These are phyloP conservation scores for Mucor racemosus DNA, from an alignment of 371 early-diverging fungal genomes.

Conservation along the genomic window DNA sequence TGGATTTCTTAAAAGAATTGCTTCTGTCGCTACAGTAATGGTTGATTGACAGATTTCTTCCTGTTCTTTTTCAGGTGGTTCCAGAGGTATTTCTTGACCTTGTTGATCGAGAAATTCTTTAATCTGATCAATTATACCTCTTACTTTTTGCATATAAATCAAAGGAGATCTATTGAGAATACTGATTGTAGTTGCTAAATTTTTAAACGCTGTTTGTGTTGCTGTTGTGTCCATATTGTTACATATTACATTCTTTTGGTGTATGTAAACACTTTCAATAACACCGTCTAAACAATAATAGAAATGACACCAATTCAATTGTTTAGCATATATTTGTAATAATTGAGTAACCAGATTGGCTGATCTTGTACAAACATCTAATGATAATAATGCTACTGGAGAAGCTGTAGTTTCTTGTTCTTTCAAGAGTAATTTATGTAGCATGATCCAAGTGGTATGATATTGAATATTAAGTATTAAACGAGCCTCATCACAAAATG, in stretches of 20 bases:
- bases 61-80: not conserved
- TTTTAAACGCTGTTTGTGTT: not conserved
- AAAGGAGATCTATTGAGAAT: constrained; percentile 49
- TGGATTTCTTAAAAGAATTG: not conserved
- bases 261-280: constrained; percentile 49
- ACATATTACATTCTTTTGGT: constrained; percentile 50
- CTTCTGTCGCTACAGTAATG: not conserved
- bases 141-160: constrained; percentile 53
- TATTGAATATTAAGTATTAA: constrained; percentile 45
- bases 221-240: not conserved
- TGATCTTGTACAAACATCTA: constrained; percentile 39
- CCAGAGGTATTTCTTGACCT: not conserved
- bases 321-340: constrained; percentile 41
- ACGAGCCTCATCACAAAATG: constrained; percentile 46
- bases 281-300: constrained; percentile 49
- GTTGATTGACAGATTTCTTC: not conserved
- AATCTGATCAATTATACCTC: constrained; percentile 49
- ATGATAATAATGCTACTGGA: constrained; percentile 35
- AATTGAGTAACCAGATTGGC: constrained; percentile 44
- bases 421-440: constrained; percentile 52
- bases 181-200: constrained; percentile 21
- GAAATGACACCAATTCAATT: constrained; percentile 53
- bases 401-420: constrained; percentile 40
- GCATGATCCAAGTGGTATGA: constrained; percentile 55
- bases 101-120: constrained; percentile 23